A percentile compares a stretch with the other conserved stretches of the same genome.
These are phyloP conservation scores for Pelargonium citronellum DNA, from an alignment of 441 rosid species.

Conservation along the genomic window DNA sequence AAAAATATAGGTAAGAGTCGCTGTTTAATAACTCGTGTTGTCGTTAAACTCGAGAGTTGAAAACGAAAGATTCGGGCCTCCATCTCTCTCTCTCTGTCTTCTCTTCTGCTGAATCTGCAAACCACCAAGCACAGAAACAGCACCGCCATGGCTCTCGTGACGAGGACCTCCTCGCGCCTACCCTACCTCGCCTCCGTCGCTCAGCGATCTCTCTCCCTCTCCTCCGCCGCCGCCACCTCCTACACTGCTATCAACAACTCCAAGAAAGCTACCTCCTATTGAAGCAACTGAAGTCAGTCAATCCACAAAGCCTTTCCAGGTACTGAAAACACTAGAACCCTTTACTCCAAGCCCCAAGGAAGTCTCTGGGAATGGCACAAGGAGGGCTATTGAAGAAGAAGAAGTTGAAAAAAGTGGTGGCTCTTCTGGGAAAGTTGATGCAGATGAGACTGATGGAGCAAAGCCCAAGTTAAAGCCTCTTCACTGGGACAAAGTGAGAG, in stretches of 20 bases:
- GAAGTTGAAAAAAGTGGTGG: slow-evolving; percentile 30
- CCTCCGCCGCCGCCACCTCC: slow-evolving; percentile 51
- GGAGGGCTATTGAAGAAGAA: slow-evolving; percentile 28
- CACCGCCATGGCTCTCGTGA: slow-evolving; percentile 53
- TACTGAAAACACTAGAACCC: slow-evolving; percentile 30
- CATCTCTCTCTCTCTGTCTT: no score
- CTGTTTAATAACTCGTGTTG: no score
- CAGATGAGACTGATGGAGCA: slow-evolving; percentile 60
- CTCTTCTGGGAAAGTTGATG: slow-evolving; percentile 48
- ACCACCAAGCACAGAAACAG: no score
- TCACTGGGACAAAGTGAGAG: slow-evolving; percentile 98
- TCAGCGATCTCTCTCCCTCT: slow-evolving; percentile 28
- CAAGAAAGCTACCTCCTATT: slow-evolving; percentile 30
- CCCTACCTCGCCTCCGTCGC: slow-evolving; percentile 36
- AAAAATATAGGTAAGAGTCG: no score
- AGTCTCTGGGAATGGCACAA: slow-evolving; percentile 20
- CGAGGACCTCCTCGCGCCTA: slow-evolving; percentile 62
- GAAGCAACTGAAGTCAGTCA: slow-evolving; percentile 22
- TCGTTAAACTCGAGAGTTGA: no score
- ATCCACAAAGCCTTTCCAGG: slow-evolving; percentile 25
- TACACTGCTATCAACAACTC: slow-evolving; percentile 30
- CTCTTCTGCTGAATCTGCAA: no score
- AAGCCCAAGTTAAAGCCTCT: slow-evolving; percentile 80
- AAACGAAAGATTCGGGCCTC: no score
- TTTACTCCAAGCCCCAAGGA: slow-evolving; percentile 42